phyloP scores from a whole-genome alignment of 2,329 filamentous ascomycete genomes.

The Cladosporium cucumerinum region DNA sequence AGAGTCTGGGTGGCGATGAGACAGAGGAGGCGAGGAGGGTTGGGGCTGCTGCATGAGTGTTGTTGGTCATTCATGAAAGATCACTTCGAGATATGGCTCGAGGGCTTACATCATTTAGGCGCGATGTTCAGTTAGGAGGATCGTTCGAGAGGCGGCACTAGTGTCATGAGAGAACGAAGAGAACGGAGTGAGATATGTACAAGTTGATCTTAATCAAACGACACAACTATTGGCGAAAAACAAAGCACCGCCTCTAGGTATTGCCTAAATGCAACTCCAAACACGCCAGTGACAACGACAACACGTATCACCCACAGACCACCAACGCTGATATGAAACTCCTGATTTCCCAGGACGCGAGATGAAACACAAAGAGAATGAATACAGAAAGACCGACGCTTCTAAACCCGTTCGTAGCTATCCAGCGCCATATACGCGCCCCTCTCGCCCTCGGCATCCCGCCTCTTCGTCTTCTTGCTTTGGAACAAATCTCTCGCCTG shows the following conservation, averaged over 20 bases:
- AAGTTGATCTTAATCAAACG: not conserved
- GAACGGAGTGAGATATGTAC: not conserved
- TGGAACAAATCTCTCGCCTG: conserved; percentile 22
- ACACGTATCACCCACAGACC: not conserved
- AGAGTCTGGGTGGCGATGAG: conserved; percentile 23
- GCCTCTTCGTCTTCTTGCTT: conserved; percentile 33
- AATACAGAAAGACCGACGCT: not conserved
- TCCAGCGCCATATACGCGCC: conserved; percentile 47
- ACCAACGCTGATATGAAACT: not conserved
- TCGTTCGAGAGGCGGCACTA: not conserved
- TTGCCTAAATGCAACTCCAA: not conserved
- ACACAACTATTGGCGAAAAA: not conserved
- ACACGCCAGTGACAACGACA: not conserved
- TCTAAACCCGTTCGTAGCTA: conserved; percentile 36
- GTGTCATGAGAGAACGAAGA: not conserved
- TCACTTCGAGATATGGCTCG: not conserved
- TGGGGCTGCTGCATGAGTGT: not conserved
- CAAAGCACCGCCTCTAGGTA: not conserved
- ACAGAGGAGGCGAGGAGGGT: not conserved
- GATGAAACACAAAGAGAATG: not conserved
- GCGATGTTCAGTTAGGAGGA: not conserved
- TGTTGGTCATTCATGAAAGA: not conserved
- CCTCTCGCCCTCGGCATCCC: conserved; percentile 35
- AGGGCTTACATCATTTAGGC: not conserved
- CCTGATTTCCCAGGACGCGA: not conserved